Conservation (phyloP, 805 yeast species). For the Metschnikowia peoriensis region DNA sequence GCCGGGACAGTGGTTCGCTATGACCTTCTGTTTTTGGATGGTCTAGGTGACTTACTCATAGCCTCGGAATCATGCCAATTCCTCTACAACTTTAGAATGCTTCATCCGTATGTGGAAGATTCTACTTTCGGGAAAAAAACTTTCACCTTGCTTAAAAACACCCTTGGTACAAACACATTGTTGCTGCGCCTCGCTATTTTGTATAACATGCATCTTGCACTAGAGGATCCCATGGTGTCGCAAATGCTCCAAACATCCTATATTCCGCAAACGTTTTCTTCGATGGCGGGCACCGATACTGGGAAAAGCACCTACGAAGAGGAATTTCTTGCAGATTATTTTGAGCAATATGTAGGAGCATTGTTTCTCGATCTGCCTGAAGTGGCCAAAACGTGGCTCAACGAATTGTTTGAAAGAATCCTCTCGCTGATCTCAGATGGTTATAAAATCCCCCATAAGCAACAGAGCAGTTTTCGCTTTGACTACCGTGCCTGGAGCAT, state of each 20-base stretch:
- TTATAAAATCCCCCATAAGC: conserved; percentile 14
- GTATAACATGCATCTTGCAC: conserved; percentile 34
- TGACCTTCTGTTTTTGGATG: conserved; percentile 40
- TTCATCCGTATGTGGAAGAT: conserved; percentile 15
- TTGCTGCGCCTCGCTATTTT: conserved; percentile 35
- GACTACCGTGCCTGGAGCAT: conserved; percentile 32
- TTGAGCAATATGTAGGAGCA: conserved; percentile 44
- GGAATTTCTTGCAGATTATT: conserved; percentile 42
- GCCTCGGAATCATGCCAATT: conserved; percentile 37
- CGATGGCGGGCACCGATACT: not conserved
- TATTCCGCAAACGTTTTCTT: conserved; percentile 22
- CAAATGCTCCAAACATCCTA: conserved; percentile 25
- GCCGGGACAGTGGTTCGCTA: conserved; percentile 26
- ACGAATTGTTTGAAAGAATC: conserved; percentile 29
- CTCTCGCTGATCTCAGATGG: conserved; percentile 27
- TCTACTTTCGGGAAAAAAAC: conserved; percentile 26
- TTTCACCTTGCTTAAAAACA: conserved; percentile 29
- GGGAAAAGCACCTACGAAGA: conserved; percentile 29
- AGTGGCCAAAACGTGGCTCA: conserved; percentile 34
- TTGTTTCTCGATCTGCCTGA: conserved; percentile 37
- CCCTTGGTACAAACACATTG: conserved; percentile 43
- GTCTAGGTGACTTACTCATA: conserved; percentile 40
- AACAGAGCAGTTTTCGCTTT: conserved; percentile 8
- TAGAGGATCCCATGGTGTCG: conserved; percentile 29
- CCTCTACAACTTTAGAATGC: conserved; percentile 26